Percentiles rank a stretch among this genome's conserved stretches.
Conservation (phyloP, 495 filamentous ascomycete genomes). For the Tuber magnatum region DNA sequence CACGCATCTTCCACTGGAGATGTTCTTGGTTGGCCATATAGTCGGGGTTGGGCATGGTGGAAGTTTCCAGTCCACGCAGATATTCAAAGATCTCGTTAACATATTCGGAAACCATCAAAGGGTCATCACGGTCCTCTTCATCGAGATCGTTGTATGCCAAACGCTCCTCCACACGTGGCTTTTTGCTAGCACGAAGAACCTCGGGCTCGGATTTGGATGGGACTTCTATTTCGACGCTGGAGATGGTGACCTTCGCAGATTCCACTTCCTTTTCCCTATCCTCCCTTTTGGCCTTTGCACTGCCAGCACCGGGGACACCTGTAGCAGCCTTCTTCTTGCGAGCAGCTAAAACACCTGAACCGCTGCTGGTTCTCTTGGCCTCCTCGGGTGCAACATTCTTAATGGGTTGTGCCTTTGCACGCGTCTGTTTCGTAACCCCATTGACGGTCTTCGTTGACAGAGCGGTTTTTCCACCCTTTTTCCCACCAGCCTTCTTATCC, state of each 20-base stretch:
- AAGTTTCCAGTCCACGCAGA: constrained; percentile 73
- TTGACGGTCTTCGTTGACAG: constrained; percentile 43
- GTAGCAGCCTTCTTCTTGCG: constrained; percentile 36
- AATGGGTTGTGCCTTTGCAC: constrained; percentile 34
- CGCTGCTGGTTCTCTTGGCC: constrained; percentile 33
- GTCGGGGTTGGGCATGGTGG: constrained; percentile 76
- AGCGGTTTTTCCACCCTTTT: constrained; percentile 49
- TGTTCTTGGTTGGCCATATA: constrained; percentile 93
- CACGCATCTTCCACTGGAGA: constrained; percentile 96
- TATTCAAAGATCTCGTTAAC: constrained; percentile 97
- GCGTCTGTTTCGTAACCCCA: constrained; percentile 35
- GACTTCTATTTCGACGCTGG: constrained; percentile 34
- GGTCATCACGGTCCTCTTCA: constrained; percentile 80
- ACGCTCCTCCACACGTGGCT: constrained; percentile 29
- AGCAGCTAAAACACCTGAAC: constrained; percentile 37
- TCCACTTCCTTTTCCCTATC: constrained; percentile 25
- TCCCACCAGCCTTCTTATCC: constrained; percentile 49
- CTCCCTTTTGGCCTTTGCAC: constrained; percentile 34
- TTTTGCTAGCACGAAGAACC: constrained; percentile 30
- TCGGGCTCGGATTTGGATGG: constrained; percentile 37
- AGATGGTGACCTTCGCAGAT: constrained; percentile 15
- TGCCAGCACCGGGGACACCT: constrained; percentile 11
- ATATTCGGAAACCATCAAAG: constrained; percentile 95
- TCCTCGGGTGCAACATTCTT: constrained; percentile 34
- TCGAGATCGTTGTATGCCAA: constrained; percentile 57